These are phyloP conservation scores for Diaporthe eres DNA, from an alignment of 2,329 filamentous ascomycete genomes.

Conservation along the genomic window DNA sequence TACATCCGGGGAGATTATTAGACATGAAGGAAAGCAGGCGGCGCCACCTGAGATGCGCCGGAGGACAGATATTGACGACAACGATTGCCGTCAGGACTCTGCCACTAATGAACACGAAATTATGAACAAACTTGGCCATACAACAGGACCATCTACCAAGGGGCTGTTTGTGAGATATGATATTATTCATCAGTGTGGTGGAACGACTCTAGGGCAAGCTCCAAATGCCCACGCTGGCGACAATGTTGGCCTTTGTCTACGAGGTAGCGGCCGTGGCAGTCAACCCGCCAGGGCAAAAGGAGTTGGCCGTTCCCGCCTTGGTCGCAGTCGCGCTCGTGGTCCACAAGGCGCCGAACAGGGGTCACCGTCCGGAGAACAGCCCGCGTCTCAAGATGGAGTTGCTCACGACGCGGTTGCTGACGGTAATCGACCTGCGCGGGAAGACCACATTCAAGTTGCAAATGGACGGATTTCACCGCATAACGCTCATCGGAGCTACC, in stretches of 20 bases:
- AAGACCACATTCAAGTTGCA: background rate
- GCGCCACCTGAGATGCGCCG: background rate
- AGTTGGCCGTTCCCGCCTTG: background rate
- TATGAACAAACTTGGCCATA: constrained; percentile 7
- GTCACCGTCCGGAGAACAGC: background rate
- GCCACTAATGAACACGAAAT: constrained; percentile 32
- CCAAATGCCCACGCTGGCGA: background rate
- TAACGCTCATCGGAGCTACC: background rate
- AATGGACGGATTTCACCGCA: too few relatives aligned
- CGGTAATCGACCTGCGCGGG: background rate
- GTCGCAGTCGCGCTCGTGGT: background rate
- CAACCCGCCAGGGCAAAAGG: background rate
- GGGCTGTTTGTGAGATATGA: constrained; percentile 2
- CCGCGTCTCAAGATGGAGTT: background rate
- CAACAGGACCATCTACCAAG: background rate
- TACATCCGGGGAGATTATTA: background rate
- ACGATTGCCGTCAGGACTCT: background rate
- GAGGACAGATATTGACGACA: background rate
- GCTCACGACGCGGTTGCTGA: background rate
- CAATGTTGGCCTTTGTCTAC: background rate
- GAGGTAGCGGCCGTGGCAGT: constrained; percentile 10
- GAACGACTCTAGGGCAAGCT: background rate
- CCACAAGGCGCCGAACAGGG: background rate
- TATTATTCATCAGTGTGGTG: background rate
- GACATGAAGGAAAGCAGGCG: background rate